Evolutionary conservation across 352 stramenopile species (phyloP).

Genomic region (Elongisporangium prolatum): DNA sequence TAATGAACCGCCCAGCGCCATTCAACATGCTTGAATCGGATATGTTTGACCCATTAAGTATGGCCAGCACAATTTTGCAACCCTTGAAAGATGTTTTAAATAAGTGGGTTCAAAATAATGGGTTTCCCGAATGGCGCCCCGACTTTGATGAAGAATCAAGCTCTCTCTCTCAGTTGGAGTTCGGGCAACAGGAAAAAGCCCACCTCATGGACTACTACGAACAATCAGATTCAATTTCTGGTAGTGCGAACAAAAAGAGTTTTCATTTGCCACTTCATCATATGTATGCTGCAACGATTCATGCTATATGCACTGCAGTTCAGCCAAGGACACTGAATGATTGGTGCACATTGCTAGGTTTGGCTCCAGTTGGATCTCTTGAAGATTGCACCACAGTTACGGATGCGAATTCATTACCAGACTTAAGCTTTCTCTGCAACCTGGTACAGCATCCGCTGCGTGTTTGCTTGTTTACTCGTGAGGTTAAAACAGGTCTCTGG

Average conservation of each 20-base stretch:
- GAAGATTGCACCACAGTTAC: neutral
- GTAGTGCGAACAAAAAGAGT: slow-evolving; percentile 41
- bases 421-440: slow-evolving; percentile 44
- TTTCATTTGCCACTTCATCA: slow-evolving; percentile 78
- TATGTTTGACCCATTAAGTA: slow-evolving; percentile 22
- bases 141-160: slow-evolving; percentile 2
- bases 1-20: slow-evolving; percentile 12
- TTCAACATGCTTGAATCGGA: slow-evolving; percentile 24
- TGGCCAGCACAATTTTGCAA: slow-evolving; percentile 43
- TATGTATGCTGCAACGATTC: slow-evolving; percentile 59
- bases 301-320: slow-evolving; percentile 41
- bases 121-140: slow-evolving; percentile 22
- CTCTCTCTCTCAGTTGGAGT: neutral
- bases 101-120: slow-evolving; percentile 32
- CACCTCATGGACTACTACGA: slow-evolving; percentile 35
- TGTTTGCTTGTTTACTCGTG: slow-evolving; percentile 56
- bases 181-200: neutral
- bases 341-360: slow-evolving; percentile 43
- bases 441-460: slow-evolving; percentile 44
- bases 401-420: neutral
- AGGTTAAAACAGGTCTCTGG: slow-evolving; percentile 76
- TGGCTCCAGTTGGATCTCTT: slow-evolving; percentile 2
- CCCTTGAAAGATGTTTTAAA: slow-evolving; percentile 26
- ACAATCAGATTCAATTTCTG: slow-evolving; percentile 8
- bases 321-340: slow-evolving; percentile 27